These are phyloP conservation scores for Trichosporon asahii DNA, from an alignment of 1,284 basidiomycete genomes.

Conservation along the genomic window DNA sequence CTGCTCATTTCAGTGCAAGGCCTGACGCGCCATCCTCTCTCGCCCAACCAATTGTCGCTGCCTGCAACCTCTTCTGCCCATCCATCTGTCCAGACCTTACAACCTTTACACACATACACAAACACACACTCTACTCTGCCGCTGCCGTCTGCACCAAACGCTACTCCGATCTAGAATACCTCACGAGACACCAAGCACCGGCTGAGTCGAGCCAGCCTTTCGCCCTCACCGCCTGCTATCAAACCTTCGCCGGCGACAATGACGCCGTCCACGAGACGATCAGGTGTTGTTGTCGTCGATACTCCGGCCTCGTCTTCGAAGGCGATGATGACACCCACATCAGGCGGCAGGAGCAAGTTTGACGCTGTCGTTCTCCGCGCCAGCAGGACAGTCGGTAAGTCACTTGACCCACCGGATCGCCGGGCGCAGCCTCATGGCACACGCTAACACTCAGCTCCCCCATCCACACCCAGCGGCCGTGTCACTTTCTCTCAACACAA, in stretches of 20 bases:
- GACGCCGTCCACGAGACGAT: neutral
- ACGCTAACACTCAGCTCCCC: neutral
- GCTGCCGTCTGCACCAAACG: neutral
- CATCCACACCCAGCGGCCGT: neutral
- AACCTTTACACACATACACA: neutral
- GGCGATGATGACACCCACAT: neutral
- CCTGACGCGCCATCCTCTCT: neutral
- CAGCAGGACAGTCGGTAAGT: neutral
- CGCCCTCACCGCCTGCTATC: neutral
- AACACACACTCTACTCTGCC: neutral
- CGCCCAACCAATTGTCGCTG: neutral
- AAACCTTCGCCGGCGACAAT: neutral
- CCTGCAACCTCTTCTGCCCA: neutral
- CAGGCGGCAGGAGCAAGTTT: neutral
- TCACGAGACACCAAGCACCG: neutral
- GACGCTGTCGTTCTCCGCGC: neutral
- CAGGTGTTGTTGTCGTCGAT: neutral
- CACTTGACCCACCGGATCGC: neutral
- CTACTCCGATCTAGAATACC: neutral
- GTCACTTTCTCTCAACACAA: constrained; percentile 42
- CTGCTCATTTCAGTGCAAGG: neutral
- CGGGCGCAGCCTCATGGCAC: neutral
- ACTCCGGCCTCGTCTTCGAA: neutral
- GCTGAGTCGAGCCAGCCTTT: neutral
- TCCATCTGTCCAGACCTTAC: neutral